Percentiles rank a stretch among this genome's conserved stretches.
phyloP scores from a whole-genome alignment of 305 asterid species.

The Solanum hybrid region DNA sequence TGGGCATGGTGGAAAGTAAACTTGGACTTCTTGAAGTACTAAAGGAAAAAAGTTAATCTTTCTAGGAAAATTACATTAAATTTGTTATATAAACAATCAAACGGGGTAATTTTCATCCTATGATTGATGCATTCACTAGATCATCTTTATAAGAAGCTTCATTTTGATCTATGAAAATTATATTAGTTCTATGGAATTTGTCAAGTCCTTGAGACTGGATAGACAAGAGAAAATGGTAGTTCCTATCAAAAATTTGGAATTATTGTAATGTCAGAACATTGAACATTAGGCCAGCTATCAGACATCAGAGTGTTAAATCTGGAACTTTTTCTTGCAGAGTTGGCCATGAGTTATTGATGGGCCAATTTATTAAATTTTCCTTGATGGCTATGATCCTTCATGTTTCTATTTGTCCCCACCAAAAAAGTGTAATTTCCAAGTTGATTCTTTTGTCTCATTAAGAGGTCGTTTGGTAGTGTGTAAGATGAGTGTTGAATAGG shows the following conservation, averaged over 20 bases:
- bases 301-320: background rate
- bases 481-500: background rate
- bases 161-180: background rate
- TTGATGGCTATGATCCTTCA: background rate
- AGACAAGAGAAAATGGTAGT: background rate
- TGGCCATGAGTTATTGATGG: background rate
- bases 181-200: background rate
- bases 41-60: background rate
- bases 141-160: background rate
- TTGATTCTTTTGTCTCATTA: background rate
- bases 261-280: background rate
- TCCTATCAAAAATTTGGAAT: background rate
- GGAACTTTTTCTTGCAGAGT: background rate
- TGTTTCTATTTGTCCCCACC: background rate
- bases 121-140: background rate
- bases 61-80: background rate
- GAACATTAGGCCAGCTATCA: background rate
- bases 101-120: background rate
- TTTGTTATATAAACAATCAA: background rate
- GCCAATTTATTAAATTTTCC: background rate
- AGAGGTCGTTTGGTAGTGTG: background rate
- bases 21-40: background rate
- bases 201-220: background rate
- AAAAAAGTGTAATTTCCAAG: background rate
- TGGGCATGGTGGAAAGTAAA: background rate